Evolutionary conservation across 1,139 yeast genomes (phyloP).

Genomic region (Debaryomyces fabryi): DNA sequence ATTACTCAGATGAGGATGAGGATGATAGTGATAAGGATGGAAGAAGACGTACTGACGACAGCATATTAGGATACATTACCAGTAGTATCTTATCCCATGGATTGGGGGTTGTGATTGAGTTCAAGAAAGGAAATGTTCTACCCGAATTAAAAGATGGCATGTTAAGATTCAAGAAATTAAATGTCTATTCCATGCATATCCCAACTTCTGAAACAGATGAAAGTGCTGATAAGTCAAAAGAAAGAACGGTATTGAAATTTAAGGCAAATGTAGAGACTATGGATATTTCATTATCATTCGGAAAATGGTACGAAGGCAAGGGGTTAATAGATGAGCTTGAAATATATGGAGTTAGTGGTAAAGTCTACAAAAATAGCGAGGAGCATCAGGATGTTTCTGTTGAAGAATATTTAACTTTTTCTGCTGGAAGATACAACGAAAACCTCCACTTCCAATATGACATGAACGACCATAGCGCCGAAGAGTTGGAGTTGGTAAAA

Average conservation of each 20-base stretch:
- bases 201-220: constrained; percentile 15
- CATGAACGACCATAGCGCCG: constrained; percentile 28
- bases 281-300: constrained; percentile 60
- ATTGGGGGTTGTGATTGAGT: constrained; percentile 39
- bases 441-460: constrained; percentile 38
- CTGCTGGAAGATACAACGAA: constrained; percentile 23
- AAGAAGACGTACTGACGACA: constrained; percentile 20
- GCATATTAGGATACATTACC: constrained; percentile 38
- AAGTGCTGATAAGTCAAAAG: constrained; percentile 8
- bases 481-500: constrained; percentile 16
- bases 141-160: constrained; percentile 62
- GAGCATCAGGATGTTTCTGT: background rate
- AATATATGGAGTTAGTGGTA: constrained; percentile 63
- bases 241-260: constrained; percentile 22
- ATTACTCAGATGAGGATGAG: constrained; percentile 14
- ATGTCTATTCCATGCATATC: constrained; percentile 28
- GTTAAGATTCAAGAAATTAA: constrained; percentile 59
- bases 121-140: constrained; percentile 38
- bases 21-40: constrained; percentile 15
- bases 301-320: constrained; percentile 69
- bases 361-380: constrained; percentile 27
- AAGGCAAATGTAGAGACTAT: constrained; percentile 54
- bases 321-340: constrained; percentile 68
- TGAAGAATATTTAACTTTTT: constrained; percentile 1
- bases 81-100: constrained; percentile 44